Base-by-base conservation (phyloP, 2,329 filamentous ascomycete genomes). In the Acrodontium crateriforme region DNA sequence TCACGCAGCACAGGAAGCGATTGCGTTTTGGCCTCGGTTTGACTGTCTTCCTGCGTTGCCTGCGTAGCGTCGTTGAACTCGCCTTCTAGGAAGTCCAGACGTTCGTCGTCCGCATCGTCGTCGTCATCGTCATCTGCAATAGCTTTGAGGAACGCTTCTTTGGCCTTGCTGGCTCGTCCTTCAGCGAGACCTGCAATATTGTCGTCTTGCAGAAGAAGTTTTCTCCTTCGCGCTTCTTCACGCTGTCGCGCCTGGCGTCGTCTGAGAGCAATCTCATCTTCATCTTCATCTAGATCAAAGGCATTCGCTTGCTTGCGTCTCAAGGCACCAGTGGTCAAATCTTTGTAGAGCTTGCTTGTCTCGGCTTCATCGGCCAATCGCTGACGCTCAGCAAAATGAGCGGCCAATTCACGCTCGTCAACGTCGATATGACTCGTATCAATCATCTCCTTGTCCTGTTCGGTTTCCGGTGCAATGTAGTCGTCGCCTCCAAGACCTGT, bases 401-500 rank as follows among this genome's bases (percentile, higher is more conserved):
- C 84, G 22, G 87, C 87, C 33, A 94, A 60, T 51, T 83, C 73
- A 24, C 76, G 67, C 50, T 84, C 81, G 37, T 95, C 78, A 3
- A 73, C 71, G n/a, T 78, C 67, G 38, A 87, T 75, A 17, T 74
- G 71, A 31, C 71, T 73, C 14, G 78, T 72, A 46, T 95, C 85
- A 47, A 98, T 93, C 72, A 98, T 91, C 37, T 83, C 75, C 42
- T 78, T 71, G 37, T 89, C 71, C 6, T 79, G 70, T 16, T 74
- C 74, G 32, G 80, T 73, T 18, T 77, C 78, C 34, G 84, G 79
- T 30, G 76, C 77, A 23, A 69, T 77, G 24, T 74, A 76, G 39
- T 87, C 82, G 41, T 95, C 87, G 37, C 89, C 89, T 41, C 89
- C 89, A 7, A 98, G 65, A 4, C 89, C 89, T 20, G 85, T 87